Base-by-base conservation (phyloP, 352 stramenopile species). In the Globisporangium heterothallicum region DNA sequence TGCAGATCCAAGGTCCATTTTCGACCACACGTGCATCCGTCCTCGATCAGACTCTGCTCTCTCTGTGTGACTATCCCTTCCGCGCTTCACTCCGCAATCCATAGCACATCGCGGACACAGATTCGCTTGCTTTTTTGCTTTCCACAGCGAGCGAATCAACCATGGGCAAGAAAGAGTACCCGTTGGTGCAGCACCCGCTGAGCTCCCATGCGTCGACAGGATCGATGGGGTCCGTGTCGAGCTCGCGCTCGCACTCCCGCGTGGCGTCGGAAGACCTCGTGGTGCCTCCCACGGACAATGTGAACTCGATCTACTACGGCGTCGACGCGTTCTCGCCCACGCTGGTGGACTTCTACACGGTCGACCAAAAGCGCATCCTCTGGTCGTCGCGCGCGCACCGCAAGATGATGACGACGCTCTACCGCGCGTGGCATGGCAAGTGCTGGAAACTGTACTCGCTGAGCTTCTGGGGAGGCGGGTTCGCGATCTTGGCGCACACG, bases 401-500 rank as follows among this genome's bases (percentile, higher is more conserved):
- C 68, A 93, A 93, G 64, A 91, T 90, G 71, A 89, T 93, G 76
- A 87, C 74, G n/a, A 93, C 82, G 60, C 76, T 93, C 6, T 78
- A 89, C 49, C 68, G 75, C 47, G 77, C 82, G 22, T 89, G 78
- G 74, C 72, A 88, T 55, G 74, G 64, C 44, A 72, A 78, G 47
- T 53, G 55, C 36, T 93, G 82, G 82, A 84, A 86, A 59, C 26
- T 74, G 25, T 70, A 74, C 55, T 93, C 82, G 56, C 63, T 90
- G 27, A 91, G 79, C 63, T 86, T 88, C 58, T 91, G 78, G 77
- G 64, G 63, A 14, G 71, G 75, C 19, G 50, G 84, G 2, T 74
- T 67, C 48, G 80, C 71, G 35, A 72, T 84, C 14, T 53, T 69
- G 26, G 74, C 74, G 40, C 84, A 84, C 59, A 68, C 63, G 44